Conservation (phyloP, 2,329 filamentous ascomycete species). For the Claviceps sp. region DNA sequence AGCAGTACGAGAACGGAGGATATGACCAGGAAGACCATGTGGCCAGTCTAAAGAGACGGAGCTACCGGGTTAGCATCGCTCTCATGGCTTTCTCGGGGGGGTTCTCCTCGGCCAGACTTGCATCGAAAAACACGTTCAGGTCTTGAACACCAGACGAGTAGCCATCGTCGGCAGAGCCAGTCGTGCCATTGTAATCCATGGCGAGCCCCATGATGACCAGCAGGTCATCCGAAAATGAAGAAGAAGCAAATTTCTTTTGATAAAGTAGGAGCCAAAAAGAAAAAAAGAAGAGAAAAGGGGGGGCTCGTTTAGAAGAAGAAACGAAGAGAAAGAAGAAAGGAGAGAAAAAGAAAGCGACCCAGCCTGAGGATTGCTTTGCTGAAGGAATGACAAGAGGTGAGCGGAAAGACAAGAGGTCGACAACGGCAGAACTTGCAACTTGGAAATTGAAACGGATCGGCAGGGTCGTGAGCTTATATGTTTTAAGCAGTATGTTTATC, state of each 20-base stretch:
- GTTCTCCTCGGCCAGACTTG: conserved; percentile 23
- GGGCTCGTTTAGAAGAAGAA: background rate
- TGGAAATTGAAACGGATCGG: background rate
- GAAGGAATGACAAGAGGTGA: background rate
- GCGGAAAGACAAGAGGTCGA: background rate
- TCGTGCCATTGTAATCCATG: conserved; percentile 36
- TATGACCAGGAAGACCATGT: conserved; percentile 71
- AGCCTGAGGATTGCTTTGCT: background rate
- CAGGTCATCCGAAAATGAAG: too few relatives aligned
- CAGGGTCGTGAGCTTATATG: background rate
- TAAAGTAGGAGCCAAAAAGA: too few relatives aligned
- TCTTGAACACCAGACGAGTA: conserved; percentile 44
- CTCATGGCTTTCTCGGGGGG: background rate
- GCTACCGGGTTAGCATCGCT: background rate
- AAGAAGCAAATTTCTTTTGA: background rate
- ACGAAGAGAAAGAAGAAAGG: background rate
- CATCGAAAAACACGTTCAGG: conserved; percentile 76
- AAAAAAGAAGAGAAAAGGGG: too few relatives aligned
- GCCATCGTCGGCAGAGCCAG: conserved; percentile 34
- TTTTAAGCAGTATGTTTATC: background rate
- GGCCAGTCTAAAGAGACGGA: conserved; percentile 44
- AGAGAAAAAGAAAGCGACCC: background rate
- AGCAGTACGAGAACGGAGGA: conserved; percentile 70
- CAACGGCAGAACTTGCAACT: background rate
- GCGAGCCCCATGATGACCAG: conserved; percentile 14